Evolutionary conservation across 257 asterid species (phyloP), one percentile per base, ranked within the genome.

Genomic region (Fraxinus quadrangulata): DNA sequence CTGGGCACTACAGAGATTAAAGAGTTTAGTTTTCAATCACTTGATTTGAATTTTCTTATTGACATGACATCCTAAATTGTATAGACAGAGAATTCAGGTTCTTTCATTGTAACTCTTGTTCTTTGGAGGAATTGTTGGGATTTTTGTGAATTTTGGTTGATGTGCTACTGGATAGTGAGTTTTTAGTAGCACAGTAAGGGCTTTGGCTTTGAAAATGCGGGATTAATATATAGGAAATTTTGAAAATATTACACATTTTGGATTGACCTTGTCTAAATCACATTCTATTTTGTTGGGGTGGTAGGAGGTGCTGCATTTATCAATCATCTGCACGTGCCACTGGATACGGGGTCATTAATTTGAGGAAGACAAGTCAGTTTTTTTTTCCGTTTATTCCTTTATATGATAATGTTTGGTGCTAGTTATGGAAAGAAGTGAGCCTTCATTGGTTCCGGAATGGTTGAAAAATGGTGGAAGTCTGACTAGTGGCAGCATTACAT

Each of bases 371-470:
- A 75, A 72, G 74, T 81, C 24, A 75, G 61, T 42, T 42, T 42
- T 39, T 39, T 51, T 71, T 76, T 63, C 17, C 67, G 33, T 84
- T 72, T 80, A 36, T 75, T 73, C 80, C 75, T 79, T 81, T 79
- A 34, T 74, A 80, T 77, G 88, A 84, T 87, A 80, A 86, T 86
- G 90, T 80, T 81, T 82, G 75, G 78, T 72, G 84, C 75, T 80
- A 88, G 92, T 83, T 87, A 94, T 94, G 98, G 98, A 89, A 67
- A 89, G 82, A 84, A 86, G 87, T 91, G 97, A 94, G 83, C 98
- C 96, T 65, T 77, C 97, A 34, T 86, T 94, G 77, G 89, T 85
- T 67, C 98, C 98, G 0, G 91, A 94, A 86, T 94, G 98, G 98
- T 85, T 92, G 92, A 94, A 82, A 79, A 94, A 73, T 76, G 51